Evolutionary conservation across 495 filamentous ascomycete genomes (phyloP), one percentile per base, ranked within the genome.

Genomic region (Lasiosphaeriaceae sp.): DNA sequence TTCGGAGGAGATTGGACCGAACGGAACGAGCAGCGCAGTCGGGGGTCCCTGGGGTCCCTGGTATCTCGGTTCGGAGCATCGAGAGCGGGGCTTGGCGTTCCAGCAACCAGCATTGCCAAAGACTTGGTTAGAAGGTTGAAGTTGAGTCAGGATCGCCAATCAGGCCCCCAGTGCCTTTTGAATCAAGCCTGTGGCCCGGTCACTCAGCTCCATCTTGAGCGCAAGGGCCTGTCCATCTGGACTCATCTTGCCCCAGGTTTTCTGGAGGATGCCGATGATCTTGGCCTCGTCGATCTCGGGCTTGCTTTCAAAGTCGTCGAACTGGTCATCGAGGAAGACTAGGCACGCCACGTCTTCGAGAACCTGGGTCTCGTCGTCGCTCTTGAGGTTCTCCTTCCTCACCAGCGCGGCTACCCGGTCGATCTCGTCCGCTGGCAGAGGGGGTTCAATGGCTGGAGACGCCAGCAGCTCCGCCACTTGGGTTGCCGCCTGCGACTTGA

Each of bases 191-290:
- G 69, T 74, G 57, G 77, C 82, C 59, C 78, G 68, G 51, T 81
- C 87, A 54, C 74, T 80, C 78, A 90, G 78, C 17, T 78, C 59
- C 65, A 92, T 83, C 67, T 75, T 65, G 61, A 90, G 64, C 24
- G 90, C 90, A 69, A 92, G 71, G 57, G 81, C 81, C 55, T 80
- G 73, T n/a, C 88, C 90, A 52, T 64, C 61, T 55, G 77, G 75
- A 41, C 75, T 82, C 88, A 94, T 92, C 80, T 94, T 94, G 47
- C 59, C 85, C 90, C 90, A 94, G 37, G 88, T 91, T 86, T 92
- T 92, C 62, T 75, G 69, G 71, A 94, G 67, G 57, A 94, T 91
- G 12, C 65, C 75, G 12, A 92, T 58, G 45, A 90, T 81, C 77
- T 92, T 92, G 51, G 83, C 86, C 71, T 92, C 89, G 62, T 80